These are phyloP conservation scores for Phytophthora idaei DNA, from an alignment of 352 stramenopile species.

Conservation along the genomic window DNA sequence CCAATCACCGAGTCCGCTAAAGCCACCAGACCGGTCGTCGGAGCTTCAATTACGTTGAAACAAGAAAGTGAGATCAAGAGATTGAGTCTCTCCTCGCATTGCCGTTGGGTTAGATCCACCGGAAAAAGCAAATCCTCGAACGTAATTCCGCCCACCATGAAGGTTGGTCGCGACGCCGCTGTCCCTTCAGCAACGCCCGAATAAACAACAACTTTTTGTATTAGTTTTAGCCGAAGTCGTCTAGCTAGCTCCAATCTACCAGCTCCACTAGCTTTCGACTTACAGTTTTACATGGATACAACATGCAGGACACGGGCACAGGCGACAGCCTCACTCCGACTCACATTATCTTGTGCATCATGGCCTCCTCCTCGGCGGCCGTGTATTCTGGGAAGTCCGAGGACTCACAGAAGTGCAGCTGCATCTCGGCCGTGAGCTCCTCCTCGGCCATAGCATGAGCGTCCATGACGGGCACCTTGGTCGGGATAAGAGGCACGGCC, in stretches of 20 bases:
- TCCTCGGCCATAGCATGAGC: slow-evolving; percentile 41
- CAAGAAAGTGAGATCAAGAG: too few species aligned
- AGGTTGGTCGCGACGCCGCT: background rate
- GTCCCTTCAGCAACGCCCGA: background rate
- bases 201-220: slow-evolving; percentile 3
- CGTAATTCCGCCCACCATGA: background rate
- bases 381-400: slow-evolving; percentile 71
- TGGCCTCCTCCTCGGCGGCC: slow-evolving; percentile 54
- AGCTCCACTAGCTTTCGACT: background rate
- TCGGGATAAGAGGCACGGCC: slow-evolving; percentile 30
- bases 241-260: slow-evolving; percentile 10
- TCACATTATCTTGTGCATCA: slow-evolving; percentile 37
- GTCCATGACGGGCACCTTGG: slow-evolving; percentile 16
- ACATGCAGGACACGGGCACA: background rate
- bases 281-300: slow-evolving; percentile 1
- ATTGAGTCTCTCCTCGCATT: too few species aligned
- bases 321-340: background rate
- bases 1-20: too few species aligned
- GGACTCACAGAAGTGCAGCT: slow-evolving; percentile 55
- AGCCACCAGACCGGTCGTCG: too few species aligned
- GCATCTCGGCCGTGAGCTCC: slow-evolving; percentile 46
- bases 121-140: too few species aligned
- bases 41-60: too few species aligned
- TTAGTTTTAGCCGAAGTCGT: slow-evolving; percentile 2
- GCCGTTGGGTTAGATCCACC: too few species aligned